Evolutionary conservation across 805 yeast species (phyloP).

Genomic region (Tetrapisispora pingtungensis): DNA sequence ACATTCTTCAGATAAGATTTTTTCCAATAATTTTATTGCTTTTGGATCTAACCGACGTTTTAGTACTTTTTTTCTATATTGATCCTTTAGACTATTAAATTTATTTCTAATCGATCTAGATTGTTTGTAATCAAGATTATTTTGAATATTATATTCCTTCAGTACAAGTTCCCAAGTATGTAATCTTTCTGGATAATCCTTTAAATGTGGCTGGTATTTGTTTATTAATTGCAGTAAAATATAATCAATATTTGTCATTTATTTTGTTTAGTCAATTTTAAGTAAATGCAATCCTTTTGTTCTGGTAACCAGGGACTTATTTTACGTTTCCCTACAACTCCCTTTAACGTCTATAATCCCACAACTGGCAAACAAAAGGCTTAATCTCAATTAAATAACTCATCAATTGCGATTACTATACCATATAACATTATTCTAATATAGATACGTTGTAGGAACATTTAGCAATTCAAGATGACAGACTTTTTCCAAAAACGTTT

Average conservation of each 20-base stretch:
- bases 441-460: no score
- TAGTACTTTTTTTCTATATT: constrained; percentile 4
- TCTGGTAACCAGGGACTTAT: no score
- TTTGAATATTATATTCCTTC: constrained; percentile 16
- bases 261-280: no score
- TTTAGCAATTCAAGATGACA: no score
- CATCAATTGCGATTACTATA: no score
- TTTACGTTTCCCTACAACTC: no score
- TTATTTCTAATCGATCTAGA: constrained; percentile 23
- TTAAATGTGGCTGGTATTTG: constrained; percentile 22
- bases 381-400: no score
- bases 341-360: no score
- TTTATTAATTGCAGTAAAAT: constrained; percentile 16
- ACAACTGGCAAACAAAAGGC: no score
- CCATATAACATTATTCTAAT: no score
- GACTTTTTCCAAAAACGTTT: no score
- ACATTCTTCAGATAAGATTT: not conserved
- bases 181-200: constrained; percentile 17
- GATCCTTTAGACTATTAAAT: constrained; percentile 19
- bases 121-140: constrained; percentile 21
- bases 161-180: constrained; percentile 22
- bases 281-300: no score
- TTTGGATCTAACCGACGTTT: constrained; percentile 6
- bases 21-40: constrained; percentile 8
- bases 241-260: constrained; percentile 9